These are phyloP conservation scores for Fragilaria crotonensis DNA, from an alignment of 108 stramenopile species.

Conservation along the genomic window DNA sequence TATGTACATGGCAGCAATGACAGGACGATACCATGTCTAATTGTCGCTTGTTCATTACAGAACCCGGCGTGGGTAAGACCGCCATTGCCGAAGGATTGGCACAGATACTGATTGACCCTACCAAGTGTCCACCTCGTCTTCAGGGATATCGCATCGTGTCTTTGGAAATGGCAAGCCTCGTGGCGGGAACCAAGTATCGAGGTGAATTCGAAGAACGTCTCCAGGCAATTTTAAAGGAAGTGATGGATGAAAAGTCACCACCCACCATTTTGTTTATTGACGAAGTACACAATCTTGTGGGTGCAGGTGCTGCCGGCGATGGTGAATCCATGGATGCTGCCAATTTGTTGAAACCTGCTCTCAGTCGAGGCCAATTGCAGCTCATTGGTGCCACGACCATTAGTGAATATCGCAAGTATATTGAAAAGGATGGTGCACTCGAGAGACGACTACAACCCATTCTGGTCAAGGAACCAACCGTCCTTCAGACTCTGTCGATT, in stretches of 20 bases:
- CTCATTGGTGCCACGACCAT: slow-evolving; percentile 90
- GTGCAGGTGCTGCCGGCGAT: slow-evolving; percentile 54
- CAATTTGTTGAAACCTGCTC: slow-evolving; percentile 87
- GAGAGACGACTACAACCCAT: slow-evolving; percentile 86
- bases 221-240: slow-evolving; percentile 72
- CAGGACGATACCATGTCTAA: slow-evolving; percentile 9
- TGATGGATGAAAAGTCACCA: slow-evolving; percentile 63
- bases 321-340: slow-evolving; percentile 85
- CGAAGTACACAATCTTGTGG: slow-evolving; percentile 26
- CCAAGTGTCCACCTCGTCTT: slow-evolving; percentile 60
- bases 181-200: slow-evolving; percentile 86
- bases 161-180: slow-evolving; percentile 67
- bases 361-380: slow-evolving; percentile 76
- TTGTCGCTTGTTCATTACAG: too few species aligned
- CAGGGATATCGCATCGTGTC: slow-evolving; percentile 66
- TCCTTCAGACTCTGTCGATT: slow-evolving; percentile 68
- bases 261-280: slow-evolving; percentile 89
- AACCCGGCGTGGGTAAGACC: too few species aligned
- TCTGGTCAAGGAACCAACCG: slow-evolving; percentile 74
- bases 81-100: slow-evolving; percentile 86
- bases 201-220: slow-evolving; percentile 88
- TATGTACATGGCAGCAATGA: slow-evolving; percentile 7
- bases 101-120: slow-evolving; percentile 51
- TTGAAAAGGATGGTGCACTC: slow-evolving; percentile 89
- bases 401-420: slow-evolving; percentile 85